phyloP scores from a whole-genome alignment of 768 basidiomycete genomes.

The Artomyces pyxidatus region DNA sequence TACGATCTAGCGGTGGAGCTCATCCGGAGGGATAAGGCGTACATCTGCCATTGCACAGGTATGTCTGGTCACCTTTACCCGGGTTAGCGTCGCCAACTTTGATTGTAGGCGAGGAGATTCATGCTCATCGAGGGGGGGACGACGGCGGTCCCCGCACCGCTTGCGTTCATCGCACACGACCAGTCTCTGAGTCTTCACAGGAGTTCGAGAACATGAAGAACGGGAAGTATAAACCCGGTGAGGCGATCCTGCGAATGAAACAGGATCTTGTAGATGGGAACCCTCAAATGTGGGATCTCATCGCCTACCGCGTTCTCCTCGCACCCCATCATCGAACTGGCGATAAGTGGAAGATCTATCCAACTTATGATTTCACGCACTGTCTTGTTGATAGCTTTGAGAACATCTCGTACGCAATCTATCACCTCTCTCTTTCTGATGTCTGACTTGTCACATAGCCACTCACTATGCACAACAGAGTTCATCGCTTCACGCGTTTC shows the following conservation, averaged over 20 bases:
- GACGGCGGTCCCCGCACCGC: conserved; percentile 73
- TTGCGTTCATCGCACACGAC: conserved; percentile 81
- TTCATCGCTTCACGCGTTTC: conserved; percentile 94
- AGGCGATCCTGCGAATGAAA: conserved; percentile 95
- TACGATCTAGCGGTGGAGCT: conserved; percentile 84
- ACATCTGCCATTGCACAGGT: conserved; percentile 96
- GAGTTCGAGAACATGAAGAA: conserved; percentile 93
- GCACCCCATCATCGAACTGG: conserved; percentile 90
- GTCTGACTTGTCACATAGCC: conserved; percentile 37
- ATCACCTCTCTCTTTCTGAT: conserved; percentile 4
- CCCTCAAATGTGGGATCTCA: conserved; percentile 99
- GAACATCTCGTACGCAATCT: conserved; percentile 91
- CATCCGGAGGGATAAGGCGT: conserved; percentile 86
- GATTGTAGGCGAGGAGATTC: conserved; percentile 80
- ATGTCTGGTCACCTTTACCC: conserved; percentile 23
- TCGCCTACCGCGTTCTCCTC: conserved; percentile 89
- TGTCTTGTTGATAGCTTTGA: conserved; percentile 98
- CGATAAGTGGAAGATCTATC: conserved; percentile 94
- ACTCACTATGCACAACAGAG: conserved; percentile 94
- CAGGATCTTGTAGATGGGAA: conserved; percentile 89
- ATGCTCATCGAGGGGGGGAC: conserved; percentile 76
- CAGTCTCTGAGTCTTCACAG: conserved; percentile 74
- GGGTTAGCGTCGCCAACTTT: background rate
- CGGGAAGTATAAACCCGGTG: conserved; percentile 85
- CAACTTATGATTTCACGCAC: conserved; percentile 98